These are phyloP conservation scores for Saccharomycopsis sp. DNA, from an alignment of 805 yeast genomes.

Conservation along the genomic window DNA sequence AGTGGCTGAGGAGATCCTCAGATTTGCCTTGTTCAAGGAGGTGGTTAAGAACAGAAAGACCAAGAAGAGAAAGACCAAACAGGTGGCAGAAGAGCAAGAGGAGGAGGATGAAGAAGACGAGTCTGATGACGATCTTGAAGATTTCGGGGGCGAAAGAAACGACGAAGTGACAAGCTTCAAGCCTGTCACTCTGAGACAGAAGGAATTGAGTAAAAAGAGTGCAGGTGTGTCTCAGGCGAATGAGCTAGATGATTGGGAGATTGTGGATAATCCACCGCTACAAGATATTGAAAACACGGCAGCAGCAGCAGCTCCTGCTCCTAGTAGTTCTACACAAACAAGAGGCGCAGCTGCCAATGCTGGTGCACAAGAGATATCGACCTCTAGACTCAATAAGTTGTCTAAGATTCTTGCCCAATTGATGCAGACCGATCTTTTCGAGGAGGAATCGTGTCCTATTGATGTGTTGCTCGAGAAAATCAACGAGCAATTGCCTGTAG, in stretches of 20 bases:
- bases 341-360: constrained; percentile 10
- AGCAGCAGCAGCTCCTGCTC: background rate
- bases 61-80: constrained; percentile 25
- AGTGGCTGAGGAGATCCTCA: constrained; percentile 77
- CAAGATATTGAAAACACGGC: background rate
- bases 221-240: background rate
- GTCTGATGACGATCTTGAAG: constrained; percentile 19
- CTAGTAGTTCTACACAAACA: background rate
- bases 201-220: background rate
- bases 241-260: constrained; percentile 7
- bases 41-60: constrained; percentile 36
- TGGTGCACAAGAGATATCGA: constrained; percentile 37
- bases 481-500: constrained; percentile 40
- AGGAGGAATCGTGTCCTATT: constrained; percentile 38
- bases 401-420: constrained; percentile 41
- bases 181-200: constrained; percentile 19
- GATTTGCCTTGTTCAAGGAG: constrained; percentile 83
- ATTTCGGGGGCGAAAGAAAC: constrained; percentile 18
- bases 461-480: constrained; percentile 34
- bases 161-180: constrained; percentile 4
- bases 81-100: constrained; percentile 26
- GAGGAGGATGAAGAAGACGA: constrained; percentile 26
- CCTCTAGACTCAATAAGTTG: constrained; percentile 41
- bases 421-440: constrained; percentile 37
- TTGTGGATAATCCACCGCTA: constrained; percentile 10